Base-by-base conservation (phyloP, 2,329 filamentous ascomycete genomes). In the Tothia fuscella region DNA sequence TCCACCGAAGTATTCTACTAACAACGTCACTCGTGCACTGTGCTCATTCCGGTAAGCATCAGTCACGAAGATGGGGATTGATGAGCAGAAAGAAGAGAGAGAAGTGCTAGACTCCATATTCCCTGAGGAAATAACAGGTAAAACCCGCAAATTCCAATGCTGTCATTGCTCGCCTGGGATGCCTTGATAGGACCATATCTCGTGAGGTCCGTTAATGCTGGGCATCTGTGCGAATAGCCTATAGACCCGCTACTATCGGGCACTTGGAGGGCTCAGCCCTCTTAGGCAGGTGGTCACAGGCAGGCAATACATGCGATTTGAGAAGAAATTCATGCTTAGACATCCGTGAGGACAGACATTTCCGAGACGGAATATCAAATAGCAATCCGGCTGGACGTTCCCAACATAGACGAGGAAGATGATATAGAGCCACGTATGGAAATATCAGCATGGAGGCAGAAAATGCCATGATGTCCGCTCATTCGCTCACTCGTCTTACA, bases 101-200 rank as follows among this genome's bases (percentile, higher is more conserved):
- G 91, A 98, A 63, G 89, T 98, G 53, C 85, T 98, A 58, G 86
- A 93, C 57, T 95, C 89, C 47, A 98, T 98, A 57, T 98, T 96
- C 53, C 87, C 91, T 1, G 89, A 98, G 46, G 91, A 98, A 66
- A 94, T 98, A 52, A 89, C 80, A 73, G 82, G 87, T 89, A 56
- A 36, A 22, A 20, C 16, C 22, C 12, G 6, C 22, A 9, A 9
- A 10, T 25, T 29, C 17, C 26, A 29, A 29, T 29, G 26, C n/a
- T n/a, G n/a, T n/a, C n/a, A n/a, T 41, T 46, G 21, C 28, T 28
- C 35, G 16, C 28, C 17, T 13, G 9, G 32, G 10, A 10, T 9
- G 26, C 26, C 14, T 29, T 29, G 26, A 9, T 9, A 29, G n/a
- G n/a, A n/a, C n/a, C n/a, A n/a, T n/a, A n/a, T n/a, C n/a, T n/a